Evolutionary conservation across 2,329 filamentous ascomycete species (phyloP).

Genomic region (Exserohilum rostratum): DNA sequence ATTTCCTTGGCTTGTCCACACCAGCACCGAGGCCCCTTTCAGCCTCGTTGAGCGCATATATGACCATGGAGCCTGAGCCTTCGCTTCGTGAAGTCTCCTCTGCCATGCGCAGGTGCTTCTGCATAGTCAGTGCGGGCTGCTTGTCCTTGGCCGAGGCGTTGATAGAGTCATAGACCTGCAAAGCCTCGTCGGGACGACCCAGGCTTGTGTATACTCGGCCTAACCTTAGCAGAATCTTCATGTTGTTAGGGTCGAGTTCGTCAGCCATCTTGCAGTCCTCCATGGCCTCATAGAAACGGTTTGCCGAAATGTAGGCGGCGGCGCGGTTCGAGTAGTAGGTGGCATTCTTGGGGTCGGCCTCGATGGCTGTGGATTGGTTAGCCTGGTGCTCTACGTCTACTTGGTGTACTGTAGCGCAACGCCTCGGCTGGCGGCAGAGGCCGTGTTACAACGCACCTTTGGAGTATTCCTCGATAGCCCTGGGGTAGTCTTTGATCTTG

Average conservation of each 20-base stretch:
- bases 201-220: slow-evolving; percentile 89
- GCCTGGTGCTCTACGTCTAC: slow-evolving; percentile 13
- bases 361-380: slow-evolving; percentile 69
- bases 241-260: slow-evolving; percentile 81
- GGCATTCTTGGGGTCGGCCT: slow-evolving; percentile 81
- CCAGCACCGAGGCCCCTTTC: slow-evolving; percentile 76
- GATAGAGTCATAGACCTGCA: slow-evolving; percentile 81
- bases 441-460: slow-evolving; percentile 70
- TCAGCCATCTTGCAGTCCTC: slow-evolving; percentile 85
- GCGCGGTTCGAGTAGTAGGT: slow-evolving; percentile 95
- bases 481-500: slow-evolving; percentile 88
- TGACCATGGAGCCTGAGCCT: slow-evolving; percentile 85
- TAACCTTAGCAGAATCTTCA: slow-evolving; percentile 86
- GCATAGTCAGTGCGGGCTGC: slow-evolving; percentile 82
- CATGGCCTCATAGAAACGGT: slow-evolving; percentile 77
- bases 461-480: slow-evolving; percentile 90
- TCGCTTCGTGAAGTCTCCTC: slow-evolving; percentile 76
- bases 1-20: slow-evolving; percentile 86
- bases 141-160: slow-evolving; percentile 84
- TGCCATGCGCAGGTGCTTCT: slow-evolving; percentile 79
- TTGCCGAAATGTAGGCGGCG: slow-evolving; percentile 89
- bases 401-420: slow-evolving; percentile 1
- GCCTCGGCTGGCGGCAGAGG: slow-evolving; percentile 15
- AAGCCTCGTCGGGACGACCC: slow-evolving; percentile 83
- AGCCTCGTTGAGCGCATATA: slow-evolving; percentile 90